Percentiles rank a stretch among this genome's conserved stretches.
Evolutionary conservation across 352 stramenopile genomes (phyloP).

Genomic region (Globisporangium alternatum): DNA sequence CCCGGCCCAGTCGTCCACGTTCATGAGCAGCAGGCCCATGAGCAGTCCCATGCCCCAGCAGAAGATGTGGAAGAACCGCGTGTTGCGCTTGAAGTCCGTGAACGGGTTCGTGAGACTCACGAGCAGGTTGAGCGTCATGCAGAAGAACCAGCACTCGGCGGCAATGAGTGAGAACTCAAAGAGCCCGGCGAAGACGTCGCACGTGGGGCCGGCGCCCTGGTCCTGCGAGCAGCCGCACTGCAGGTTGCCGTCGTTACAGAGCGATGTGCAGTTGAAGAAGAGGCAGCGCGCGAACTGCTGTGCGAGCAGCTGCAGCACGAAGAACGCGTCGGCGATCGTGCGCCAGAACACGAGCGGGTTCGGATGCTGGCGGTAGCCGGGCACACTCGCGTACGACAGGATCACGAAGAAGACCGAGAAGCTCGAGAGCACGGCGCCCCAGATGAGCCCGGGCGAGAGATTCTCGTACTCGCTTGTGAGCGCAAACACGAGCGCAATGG

Average conservation of each 20-base stretch:
- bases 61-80: constrained; percentile 79
- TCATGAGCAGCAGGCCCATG: constrained; percentile 69
- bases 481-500: constrained; percentile 53
- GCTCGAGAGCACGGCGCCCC: constrained; percentile 74
- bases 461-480: constrained; percentile 70
- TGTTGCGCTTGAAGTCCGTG: constrained; percentile 89
- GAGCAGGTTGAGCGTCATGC: constrained; percentile 86
- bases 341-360: constrained; percentile 89
- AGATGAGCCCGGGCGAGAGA: constrained; percentile 78
- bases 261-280: constrained; percentile 76
- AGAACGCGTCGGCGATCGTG: constrained; percentile 81
- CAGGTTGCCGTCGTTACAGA: constrained; percentile 62
- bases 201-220: constrained; percentile 43
- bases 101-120: constrained; percentile 89
- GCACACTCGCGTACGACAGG: constrained; percentile 76
- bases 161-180: constrained; percentile 86
- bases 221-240: constrained; percentile 75
- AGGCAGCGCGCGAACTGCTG: constrained; percentile 81
- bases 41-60: constrained; percentile 69
- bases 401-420: constrained; percentile 89
- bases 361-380: constrained; percentile 77
- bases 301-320: constrained; percentile 76
- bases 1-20: constrained; percentile 67
- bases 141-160: constrained; percentile 88
- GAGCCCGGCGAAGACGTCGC: constrained; percentile 70